These are phyloP conservation scores for Ettlia oleoabundans DNA, from an alignment of 139 green algal genomes.

Conservation along the genomic window DNA sequence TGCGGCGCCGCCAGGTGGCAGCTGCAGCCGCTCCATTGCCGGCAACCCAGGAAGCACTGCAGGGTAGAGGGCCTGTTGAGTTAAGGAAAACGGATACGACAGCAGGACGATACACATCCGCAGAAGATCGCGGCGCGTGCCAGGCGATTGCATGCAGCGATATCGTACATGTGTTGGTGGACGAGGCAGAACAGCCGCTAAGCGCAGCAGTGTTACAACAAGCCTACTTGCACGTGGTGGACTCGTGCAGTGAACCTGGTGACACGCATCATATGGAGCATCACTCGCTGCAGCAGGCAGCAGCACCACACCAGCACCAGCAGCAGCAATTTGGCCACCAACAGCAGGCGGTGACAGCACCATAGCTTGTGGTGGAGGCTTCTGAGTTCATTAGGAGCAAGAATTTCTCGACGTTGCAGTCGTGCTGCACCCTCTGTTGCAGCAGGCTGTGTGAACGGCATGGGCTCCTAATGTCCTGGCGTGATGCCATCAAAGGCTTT, in stretches of 20 bases:
- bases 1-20: neutral
- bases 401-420: too few species aligned
- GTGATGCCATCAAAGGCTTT: too few species aligned
- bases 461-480: too few species aligned
- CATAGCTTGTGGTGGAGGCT: too few species aligned
- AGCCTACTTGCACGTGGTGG: neutral
- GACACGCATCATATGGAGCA: too few species aligned
- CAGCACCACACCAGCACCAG: neutral
- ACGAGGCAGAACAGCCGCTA: neutral
- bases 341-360: too few species aligned
- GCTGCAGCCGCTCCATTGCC: neutral
- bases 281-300: neutral
- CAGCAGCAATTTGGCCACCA: neutral
- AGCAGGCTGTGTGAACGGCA: too few species aligned
- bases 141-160: conserved; percentile 37
- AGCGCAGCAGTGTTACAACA: neutral
- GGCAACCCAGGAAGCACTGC: neutral
- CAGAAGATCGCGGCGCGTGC: too few species aligned
- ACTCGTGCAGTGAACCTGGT: neutral
- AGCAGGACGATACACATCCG: too few species aligned
- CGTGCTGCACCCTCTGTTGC: too few species aligned
- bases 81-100: neutral
- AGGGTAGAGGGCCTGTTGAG: neutral
- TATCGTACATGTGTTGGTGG: conserved; percentile 38
- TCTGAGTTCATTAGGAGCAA: too few species aligned